Evolutionary conservation across 2,329 filamentous ascomycete species (phyloP).

Genomic region (Pestalotiopsis sp.): DNA sequence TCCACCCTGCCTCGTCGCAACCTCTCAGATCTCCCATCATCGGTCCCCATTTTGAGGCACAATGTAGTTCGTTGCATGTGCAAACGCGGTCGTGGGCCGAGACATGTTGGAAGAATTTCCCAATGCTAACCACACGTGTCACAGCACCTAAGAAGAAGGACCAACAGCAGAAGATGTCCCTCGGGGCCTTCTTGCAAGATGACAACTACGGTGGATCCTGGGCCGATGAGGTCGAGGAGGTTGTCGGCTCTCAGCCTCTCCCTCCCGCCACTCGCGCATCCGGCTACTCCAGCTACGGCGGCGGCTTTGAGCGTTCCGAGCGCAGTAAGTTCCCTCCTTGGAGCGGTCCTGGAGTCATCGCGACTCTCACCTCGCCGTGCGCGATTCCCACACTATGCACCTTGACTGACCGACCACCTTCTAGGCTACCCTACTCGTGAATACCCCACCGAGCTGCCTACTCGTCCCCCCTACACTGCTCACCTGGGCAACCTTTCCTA

Average conservation of each 20-base stretch:
- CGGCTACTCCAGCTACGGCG: conserved; percentile 28
- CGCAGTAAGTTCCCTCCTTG: conserved; percentile 35
- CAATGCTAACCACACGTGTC: conserved; percentile 44
- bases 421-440: conserved; percentile 67
- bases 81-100: conserved; percentile 10
- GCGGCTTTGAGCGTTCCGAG: conserved; percentile 33
- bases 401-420: conserved; percentile 17
- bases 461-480: conserved; percentile 91
- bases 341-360: neutral
- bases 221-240: conserved; percentile 98
- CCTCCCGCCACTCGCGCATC: conserved; percentile 39
- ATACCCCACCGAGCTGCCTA: conserved; percentile 73
- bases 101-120: conserved; percentile 11
- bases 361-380: neutral
- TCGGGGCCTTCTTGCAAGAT: conserved; percentile 93
- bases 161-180: conserved; percentile 87
- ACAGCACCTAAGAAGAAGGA: conserved; percentile 91
- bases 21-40: neutral
- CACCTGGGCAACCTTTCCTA: conserved; percentile 97
- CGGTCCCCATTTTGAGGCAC: neutral
- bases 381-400: neutral
- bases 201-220: conserved; percentile 88
- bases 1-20: conserved; percentile 18
- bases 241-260: conserved; percentile 64
- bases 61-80: conserved; percentile 2